Conservation (phyloP, 768 basidiomycete genomes). For the Filobasidium wieringae region DNA sequence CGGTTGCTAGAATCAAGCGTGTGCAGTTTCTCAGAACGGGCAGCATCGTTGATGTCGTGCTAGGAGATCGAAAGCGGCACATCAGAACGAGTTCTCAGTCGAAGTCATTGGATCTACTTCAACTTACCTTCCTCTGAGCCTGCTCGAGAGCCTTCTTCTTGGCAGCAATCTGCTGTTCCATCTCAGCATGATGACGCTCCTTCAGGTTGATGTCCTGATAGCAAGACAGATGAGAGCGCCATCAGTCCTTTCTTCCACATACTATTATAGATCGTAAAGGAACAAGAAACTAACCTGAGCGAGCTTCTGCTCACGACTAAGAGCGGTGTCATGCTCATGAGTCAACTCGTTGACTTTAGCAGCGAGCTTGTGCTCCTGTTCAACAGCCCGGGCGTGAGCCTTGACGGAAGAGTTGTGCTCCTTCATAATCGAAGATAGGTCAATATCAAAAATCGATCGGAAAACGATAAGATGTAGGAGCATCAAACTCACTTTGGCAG, state of each 20-base stretch:
- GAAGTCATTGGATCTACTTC: neutral
- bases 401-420: conserved; percentile 45
- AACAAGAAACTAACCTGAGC: conserved; percentile 1
- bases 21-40: conserved; percentile 6
- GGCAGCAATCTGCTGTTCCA: conserved; percentile 13
- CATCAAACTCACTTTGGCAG: conserved; percentile 43
- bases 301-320: conserved; percentile 20
- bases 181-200: conserved; percentile 3
- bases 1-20: neutral
- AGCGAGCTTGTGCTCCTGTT: conserved; percentile 47
- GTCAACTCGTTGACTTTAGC: conserved; percentile 48
- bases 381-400: conserved; percentile 44
- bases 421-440: conserved; percentile 28
- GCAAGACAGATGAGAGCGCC: neutral
- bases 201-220: conserved; percentile 10
- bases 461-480: neutral
- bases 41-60: conserved; percentile 11
- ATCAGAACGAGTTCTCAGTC: neutral
- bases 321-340: conserved; percentile 47
- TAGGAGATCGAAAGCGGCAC: neutral
- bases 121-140: conserved; percentile 5
- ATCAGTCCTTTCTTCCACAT: neutral
- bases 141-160: conserved; percentile 17
- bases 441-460: neutral
- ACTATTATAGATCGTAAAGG: neutral